Conservation (phyloP, 2,329 filamentous ascomycete species). For the Colletotrichum euphorbiae region DNA sequence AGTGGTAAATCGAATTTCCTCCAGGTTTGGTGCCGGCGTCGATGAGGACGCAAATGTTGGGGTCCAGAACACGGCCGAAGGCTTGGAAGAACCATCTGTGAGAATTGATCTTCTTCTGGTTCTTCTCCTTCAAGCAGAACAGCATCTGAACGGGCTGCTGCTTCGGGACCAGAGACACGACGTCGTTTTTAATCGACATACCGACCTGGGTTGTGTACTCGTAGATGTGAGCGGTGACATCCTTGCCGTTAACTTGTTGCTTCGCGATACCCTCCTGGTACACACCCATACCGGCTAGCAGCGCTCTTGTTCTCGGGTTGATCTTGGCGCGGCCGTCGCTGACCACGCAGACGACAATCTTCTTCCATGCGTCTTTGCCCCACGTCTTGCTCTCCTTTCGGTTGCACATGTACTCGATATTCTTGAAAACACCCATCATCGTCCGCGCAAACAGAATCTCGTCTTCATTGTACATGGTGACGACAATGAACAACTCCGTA, state of each 20-base stretch:
- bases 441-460: constrained; percentile 95
- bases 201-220: constrained; percentile 92
- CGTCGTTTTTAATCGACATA: constrained; percentile 87
- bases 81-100: constrained; percentile 99
- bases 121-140: constrained; percentile 99
- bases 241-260: constrained; percentile 95
- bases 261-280: constrained; percentile 99
- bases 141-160: constrained; percentile 95
- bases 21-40: constrained; percentile 97
- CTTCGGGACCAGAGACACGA: constrained; percentile 86
- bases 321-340: constrained; percentile 98
- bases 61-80: constrained; percentile 90
- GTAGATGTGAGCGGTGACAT: constrained; percentile 97
- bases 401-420: constrained; percentile 98
- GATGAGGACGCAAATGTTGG: constrained; percentile 95
- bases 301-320: constrained; percentile 88
- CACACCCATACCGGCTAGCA: constrained; percentile 92
- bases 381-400: constrained; percentile 94
- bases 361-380: constrained; percentile 99
- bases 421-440: constrained; percentile 98
- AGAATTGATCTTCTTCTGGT: constrained; percentile 99
- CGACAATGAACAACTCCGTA: constrained; percentile 94
- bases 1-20: constrained; percentile 93
- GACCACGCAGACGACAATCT: constrained; percentile 98
- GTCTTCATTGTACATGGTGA: constrained; percentile 99